These are phyloP conservation scores for Linnemannia exigua DNA, from an alignment of 192 early-diverging fungal genomes.

Conservation along the genomic window DNA sequence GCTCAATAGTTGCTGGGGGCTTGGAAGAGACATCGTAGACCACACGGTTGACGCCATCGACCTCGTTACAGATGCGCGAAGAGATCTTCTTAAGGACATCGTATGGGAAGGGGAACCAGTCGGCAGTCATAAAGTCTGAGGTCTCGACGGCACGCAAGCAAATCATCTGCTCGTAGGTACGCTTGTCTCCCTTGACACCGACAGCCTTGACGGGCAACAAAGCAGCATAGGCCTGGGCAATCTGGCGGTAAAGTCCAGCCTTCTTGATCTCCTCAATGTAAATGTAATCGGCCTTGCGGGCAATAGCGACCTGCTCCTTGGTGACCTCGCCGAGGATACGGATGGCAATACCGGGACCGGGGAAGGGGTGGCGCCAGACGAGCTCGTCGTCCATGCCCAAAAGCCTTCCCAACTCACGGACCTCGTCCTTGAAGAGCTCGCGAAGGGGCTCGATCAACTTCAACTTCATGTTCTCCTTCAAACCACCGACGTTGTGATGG, in stretches of 20 bases:
- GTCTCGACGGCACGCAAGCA: constrained; percentile 96
- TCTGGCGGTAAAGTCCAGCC: constrained; percentile 96
- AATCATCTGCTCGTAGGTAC: constrained; percentile 99
- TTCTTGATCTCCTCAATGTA: constrained; percentile 99
- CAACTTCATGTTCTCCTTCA: constrained; percentile 96
- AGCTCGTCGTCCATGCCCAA: constrained; percentile 94
- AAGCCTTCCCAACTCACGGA: constrained; percentile 93
- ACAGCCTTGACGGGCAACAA: constrained; percentile 95
- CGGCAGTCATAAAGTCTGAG: constrained; percentile 99
- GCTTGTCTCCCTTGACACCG: constrained; percentile 99
- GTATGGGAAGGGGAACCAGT: constrained; percentile 92
- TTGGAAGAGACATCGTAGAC: constrained; percentile 98
- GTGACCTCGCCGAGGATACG: constrained; percentile 98
- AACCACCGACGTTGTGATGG: constrained; percentile 99
- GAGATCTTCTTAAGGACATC: constrained; percentile 93
- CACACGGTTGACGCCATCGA: constrained; percentile 97
- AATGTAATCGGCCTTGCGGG: constrained; percentile 94
- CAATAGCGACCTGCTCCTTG: constrained; percentile 93
- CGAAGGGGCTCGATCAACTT: constrained; percentile 99
- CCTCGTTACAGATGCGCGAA: constrained; percentile 98
- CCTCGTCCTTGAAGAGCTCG: constrained; percentile 99
- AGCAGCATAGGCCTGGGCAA: constrained; percentile 98
- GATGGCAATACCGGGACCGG: constrained; percentile 99
- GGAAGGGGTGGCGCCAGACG: constrained; percentile 99
- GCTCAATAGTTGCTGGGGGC: constrained; percentile 99